Evolutionary conservation across 1,284 basidiomycete genomes (phyloP).

Genomic region (Sporisorium reilianum): DNA sequence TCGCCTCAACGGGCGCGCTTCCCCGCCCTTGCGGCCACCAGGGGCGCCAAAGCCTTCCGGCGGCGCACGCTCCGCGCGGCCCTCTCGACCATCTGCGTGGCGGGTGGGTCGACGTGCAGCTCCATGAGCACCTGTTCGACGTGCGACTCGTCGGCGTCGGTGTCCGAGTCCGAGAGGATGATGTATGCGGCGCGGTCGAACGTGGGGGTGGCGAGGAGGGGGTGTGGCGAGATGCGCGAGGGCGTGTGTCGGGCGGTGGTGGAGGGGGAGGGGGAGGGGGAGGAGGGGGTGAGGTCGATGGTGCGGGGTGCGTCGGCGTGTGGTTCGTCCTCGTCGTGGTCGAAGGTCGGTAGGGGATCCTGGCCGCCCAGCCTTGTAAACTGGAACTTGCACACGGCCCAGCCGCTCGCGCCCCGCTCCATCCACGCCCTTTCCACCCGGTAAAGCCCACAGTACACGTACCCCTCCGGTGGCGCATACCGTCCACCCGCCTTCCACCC

Average conservation of each 20-base stretch:
- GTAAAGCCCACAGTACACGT: constrained; percentile 87
- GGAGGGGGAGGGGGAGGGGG: constrained; percentile 4
- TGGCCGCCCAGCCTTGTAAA: constrained; percentile 29
- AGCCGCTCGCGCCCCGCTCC: constrained; percentile 46
- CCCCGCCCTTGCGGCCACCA: too few species aligned
- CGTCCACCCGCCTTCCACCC: constrained; percentile 79
- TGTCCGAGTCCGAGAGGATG: constrained; percentile 31
- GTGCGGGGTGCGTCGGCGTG: not conserved
- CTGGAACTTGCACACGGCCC: constrained; percentile 38
- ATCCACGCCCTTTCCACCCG: constrained; percentile 72
- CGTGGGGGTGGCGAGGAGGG: constrained; percentile 4
- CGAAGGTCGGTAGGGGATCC: constrained; percentile 32
- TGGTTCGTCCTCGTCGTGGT: constrained; percentile 13
- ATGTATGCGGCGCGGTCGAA: constrained; percentile 28
- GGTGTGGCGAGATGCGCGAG: constrained; percentile 8
- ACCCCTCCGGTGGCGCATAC: constrained; percentile 71
- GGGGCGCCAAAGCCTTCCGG: too few species aligned
- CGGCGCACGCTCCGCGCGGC: not conserved
- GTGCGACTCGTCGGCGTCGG: constrained; percentile 6
- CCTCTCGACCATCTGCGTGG: not conserved
- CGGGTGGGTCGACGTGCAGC: constrained; percentile 4
- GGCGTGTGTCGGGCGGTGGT: too few species aligned
- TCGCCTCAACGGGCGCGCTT: too few species aligned
- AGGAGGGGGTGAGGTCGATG: not conserved
- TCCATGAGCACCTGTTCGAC: constrained; percentile 12